Conservation (phyloP, 2,329 filamentous ascomycete species). For the Aspergillus brasiliensis region DNA sequence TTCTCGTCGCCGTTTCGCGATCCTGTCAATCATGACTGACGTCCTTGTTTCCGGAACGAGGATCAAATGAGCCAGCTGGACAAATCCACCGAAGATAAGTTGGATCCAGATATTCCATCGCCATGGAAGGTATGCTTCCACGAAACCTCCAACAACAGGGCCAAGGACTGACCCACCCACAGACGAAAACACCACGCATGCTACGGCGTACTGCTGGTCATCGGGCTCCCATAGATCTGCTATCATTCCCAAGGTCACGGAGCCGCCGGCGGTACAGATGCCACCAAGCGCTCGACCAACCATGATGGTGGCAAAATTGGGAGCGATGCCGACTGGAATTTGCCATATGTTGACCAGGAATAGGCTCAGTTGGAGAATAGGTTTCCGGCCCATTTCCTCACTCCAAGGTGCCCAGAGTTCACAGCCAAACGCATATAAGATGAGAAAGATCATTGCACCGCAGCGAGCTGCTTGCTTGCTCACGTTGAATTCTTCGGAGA, state of each 20-base stretch:
- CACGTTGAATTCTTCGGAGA: conserved; percentile 67
- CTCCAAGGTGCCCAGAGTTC: conserved; percentile 88
- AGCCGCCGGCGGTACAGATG: conserved; percentile 70
- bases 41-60: conserved; percentile 77
- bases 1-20: conserved; percentile 70
- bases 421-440: conserved; percentile 81
- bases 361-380: conserved; percentile 71
- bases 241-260: conserved; percentile 74
- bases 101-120: conserved; percentile 83
- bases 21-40: conserved; percentile 70
- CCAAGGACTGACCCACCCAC: conserved; percentile 76
- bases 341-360: conserved; percentile 78
- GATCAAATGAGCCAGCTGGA: conserved; percentile 68
- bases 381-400: conserved; percentile 78
- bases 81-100: conserved; percentile 71
- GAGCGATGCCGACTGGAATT: conserved; percentile 69
- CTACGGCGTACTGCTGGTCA: conserved; percentile 74
- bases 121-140: conserved; percentile 68
- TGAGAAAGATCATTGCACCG: conserved; percentile 76
- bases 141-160: conserved; percentile 75
- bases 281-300: conserved; percentile 71
- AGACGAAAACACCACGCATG: conserved; percentile 76
- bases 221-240: conserved; percentile 73
- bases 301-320: conserved; percentile 71
- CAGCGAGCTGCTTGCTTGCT: conserved; percentile 68